A percentile compares a stretch with the other conserved stretches of the same genome.
Conservation (phyloP, 2,329 filamentous ascomycete genomes). For the Aspergillus quadricinctus region DNA sequence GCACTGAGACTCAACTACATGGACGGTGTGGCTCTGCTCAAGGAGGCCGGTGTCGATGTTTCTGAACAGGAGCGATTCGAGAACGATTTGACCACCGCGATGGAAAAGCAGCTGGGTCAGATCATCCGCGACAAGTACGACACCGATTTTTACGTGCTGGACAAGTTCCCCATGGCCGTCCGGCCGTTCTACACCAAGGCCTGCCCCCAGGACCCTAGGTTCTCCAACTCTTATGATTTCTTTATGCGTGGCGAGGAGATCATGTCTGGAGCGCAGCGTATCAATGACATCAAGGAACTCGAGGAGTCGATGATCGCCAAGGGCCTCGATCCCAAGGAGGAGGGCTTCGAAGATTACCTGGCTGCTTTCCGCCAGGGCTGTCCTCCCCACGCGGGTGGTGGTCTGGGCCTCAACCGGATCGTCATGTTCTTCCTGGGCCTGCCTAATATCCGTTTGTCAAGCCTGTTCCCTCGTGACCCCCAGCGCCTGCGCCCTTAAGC, state of each 20-base stretch:
- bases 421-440: slow-evolving; percentile 64
- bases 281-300: slow-evolving; percentile 58
- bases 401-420: slow-evolving; percentile 62
- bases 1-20: slow-evolving; percentile 48
- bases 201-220: slow-evolving; percentile 60
- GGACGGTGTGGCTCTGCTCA: slow-evolving; percentile 45
- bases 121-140: slow-evolving; percentile 83
- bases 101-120: slow-evolving; percentile 69
- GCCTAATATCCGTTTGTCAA: slow-evolving; percentile 59
- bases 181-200: slow-evolving; percentile 91
- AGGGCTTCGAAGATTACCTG: slow-evolving; percentile 61
- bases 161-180: slow-evolving; percentile 88
- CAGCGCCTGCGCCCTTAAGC: slow-evolving; percentile 46
- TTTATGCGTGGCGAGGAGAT: slow-evolving; percentile 69
- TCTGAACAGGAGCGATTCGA: slow-evolving; percentile 47
- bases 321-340: slow-evolving; percentile 55
- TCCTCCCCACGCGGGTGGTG: slow-evolving; percentile 61
- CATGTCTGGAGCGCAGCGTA: slow-evolving; percentile 63
- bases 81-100: slow-evolving; percentile 45
- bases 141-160: slow-evolving; percentile 94
- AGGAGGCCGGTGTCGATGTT: slow-evolving; percentile 48
- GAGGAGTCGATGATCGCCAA: slow-evolving; percentile 55
- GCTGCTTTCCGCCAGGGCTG: slow-evolving; percentile 62
- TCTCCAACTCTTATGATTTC: slow-evolving; percentile 67
- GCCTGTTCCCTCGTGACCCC: slow-evolving; percentile 62